Conservation (phyloP, 352 stramenopile genomes). For the Globisporangium yorkense region DNA sequence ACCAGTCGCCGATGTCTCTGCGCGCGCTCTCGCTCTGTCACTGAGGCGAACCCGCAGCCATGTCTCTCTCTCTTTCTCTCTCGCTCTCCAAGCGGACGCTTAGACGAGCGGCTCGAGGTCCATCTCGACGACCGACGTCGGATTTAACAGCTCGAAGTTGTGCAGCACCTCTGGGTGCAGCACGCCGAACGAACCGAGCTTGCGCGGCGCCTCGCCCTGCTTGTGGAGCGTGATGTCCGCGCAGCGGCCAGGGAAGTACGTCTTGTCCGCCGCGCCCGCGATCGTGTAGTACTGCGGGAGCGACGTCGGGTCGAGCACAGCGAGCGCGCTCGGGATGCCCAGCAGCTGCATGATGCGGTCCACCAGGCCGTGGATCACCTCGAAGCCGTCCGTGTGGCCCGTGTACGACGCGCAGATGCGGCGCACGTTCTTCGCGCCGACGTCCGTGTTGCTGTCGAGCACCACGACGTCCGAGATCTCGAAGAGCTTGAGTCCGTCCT, state of each 20-base stretch:
- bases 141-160: conserved; percentile 98
- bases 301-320: conserved; percentile 52
- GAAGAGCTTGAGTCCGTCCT: conserved; percentile 98
- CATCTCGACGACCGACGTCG: conserved; percentile 96
- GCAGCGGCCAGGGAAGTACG: conserved; percentile 96
- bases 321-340: conserved; percentile 80
- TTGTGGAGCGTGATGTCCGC: conserved; percentile 92
- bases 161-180: conserved; percentile 97
- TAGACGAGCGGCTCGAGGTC: conserved; percentile 97
- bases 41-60: background rate
- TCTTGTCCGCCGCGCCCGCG: conserved; percentile 48
- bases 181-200: conserved; percentile 96
- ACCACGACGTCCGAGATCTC: conserved; percentile 99
- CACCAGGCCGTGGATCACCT: conserved; percentile 99
- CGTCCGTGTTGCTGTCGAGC: conserved; percentile 87
- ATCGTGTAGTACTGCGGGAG: conserved; percentile 85
- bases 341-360: conserved; percentile 98
- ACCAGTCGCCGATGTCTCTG: background rate
- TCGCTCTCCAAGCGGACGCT: conserved; percentile 5
- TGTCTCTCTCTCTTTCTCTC: conserved; percentile 4
- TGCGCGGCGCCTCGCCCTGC: conserved; percentile 49
- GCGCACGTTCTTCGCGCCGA: conserved; percentile 95
- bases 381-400: conserved; percentile 96
- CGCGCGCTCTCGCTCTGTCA: background rate
- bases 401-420: conserved; percentile 96